phyloP scores from a whole-genome alignment of 805 yeast genomes.

The Ogataea nakhonphanomensis region DNA sequence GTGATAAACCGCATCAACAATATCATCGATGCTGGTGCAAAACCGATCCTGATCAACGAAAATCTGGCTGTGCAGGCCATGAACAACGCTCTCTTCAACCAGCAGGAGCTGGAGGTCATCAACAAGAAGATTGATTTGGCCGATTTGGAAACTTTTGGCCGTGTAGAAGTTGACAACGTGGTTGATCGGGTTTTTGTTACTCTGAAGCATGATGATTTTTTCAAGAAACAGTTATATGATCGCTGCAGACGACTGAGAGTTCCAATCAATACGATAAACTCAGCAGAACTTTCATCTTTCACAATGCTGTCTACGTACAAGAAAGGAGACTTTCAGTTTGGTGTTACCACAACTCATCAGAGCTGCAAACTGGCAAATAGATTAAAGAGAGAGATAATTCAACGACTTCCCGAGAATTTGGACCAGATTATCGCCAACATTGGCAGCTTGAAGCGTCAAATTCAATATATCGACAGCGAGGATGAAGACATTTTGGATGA shows the following conservation, averaged over 20 bases:
- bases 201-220: constrained; percentile 25
- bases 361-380: constrained; percentile 86
- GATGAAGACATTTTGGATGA: constrained; percentile 36
- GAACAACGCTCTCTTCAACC: constrained; percentile 17
- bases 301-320: constrained; percentile 67
- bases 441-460: constrained; percentile 58
- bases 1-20: constrained; percentile 46
- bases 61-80: constrained; percentile 18
- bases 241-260: constrained; percentile 62
- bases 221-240: constrained; percentile 42
- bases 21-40: constrained; percentile 53
- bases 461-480: constrained; percentile 50
- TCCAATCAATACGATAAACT: constrained; percentile 78
- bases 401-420: constrained; percentile 63
- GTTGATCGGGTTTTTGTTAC: constrained; percentile 78
- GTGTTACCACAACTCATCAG: constrained; percentile 81
- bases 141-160: constrained; percentile 57
- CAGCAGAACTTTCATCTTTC: constrained; percentile 69
- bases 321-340: constrained; percentile 74
- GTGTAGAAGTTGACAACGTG: constrained; percentile 55
- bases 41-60: constrained; percentile 46
- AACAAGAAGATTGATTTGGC: constrained; percentile 34
- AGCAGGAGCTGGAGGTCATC: constrained; percentile 16
- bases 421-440: constrained; percentile 66
- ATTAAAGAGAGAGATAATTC: constrained; percentile 68